Percentiles rank a stretch among this genome's conserved stretches.
These are phyloP conservation scores for Diplogelasinospora grovesii DNA, from an alignment of 495 filamentous ascomycete species.

Conservation along the genomic window DNA sequence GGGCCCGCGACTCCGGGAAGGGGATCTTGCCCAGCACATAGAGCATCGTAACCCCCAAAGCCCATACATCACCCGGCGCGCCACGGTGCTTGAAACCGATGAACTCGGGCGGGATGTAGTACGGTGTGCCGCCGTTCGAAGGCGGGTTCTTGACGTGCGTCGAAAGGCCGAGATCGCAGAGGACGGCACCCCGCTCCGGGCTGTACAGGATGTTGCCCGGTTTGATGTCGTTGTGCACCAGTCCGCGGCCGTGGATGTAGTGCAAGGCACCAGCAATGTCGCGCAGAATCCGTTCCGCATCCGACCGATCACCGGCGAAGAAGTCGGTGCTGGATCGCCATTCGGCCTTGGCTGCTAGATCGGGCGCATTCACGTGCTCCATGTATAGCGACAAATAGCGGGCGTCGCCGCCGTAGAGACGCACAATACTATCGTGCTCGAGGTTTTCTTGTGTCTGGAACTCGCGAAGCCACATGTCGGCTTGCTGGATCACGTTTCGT, in stretches of 20 bases:
- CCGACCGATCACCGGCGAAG: slow-evolving; percentile 33
- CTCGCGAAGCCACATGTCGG: slow-evolving; percentile 45
- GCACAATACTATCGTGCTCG: slow-evolving; percentile 42
- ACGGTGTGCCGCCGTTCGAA: slow-evolving; percentile 42
- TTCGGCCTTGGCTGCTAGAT: slow-evolving; percentile 31
- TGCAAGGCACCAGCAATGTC: slow-evolving; percentile 39
- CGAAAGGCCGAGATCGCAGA: slow-evolving; percentile 44
- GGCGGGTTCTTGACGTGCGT: slow-evolving; percentile 31
- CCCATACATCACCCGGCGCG: slow-evolving; percentile 42
- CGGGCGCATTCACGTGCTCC: slow-evolving; percentile 44
- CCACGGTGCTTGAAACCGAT: slow-evolving; percentile 41
- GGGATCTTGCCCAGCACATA: slow-evolving; percentile 41
- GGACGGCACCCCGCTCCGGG: slow-evolving; percentile 41
- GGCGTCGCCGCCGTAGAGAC: slow-evolving; percentile 42
- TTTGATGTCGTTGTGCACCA: slow-evolving; percentile 48
- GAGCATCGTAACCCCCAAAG: slow-evolving; percentile 43
- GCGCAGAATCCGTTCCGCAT: slow-evolving; percentile 38
- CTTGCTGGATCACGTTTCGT: slow-evolving; percentile 42
- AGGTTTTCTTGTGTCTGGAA: slow-evolving; percentile 41
- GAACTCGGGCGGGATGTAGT: slow-evolving; percentile 46
- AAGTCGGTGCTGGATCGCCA: slow-evolving; percentile 36
- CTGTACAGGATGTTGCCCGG: slow-evolving; percentile 48
- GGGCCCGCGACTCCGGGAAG: slow-evolving; percentile 39
- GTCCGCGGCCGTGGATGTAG: slow-evolving; percentile 38
- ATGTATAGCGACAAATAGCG: slow-evolving; percentile 45